Evolutionary conservation across 2,329 filamentous ascomycete species (phyloP).

Genomic region (Bimuria novae-zelandiae): DNA sequence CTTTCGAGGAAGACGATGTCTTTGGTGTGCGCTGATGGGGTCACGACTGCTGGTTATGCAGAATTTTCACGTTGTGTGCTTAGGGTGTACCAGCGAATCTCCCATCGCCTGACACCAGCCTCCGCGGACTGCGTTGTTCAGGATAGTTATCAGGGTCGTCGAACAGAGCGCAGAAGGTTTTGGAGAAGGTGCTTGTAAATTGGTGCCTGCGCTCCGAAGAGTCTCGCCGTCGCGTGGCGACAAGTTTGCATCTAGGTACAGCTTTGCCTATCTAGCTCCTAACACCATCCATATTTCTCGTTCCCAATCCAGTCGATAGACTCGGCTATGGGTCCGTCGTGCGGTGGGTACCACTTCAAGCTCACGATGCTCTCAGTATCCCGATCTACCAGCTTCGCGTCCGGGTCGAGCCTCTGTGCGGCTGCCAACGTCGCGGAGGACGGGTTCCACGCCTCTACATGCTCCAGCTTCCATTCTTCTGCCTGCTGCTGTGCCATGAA

Average conservation of each 20-base stretch:
- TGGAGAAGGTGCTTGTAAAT: too few species aligned
- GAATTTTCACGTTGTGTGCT: background rate
- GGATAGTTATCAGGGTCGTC: background rate
- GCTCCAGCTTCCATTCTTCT: slow-evolving; percentile 68
- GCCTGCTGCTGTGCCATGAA: slow-evolving; percentile 72
- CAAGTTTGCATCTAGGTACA: too few species aligned
- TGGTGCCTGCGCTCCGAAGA: too few species aligned
- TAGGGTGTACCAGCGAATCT: background rate
- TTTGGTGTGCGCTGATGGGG: background rate
- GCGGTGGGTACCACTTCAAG: slow-evolving; percentile 66
- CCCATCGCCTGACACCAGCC: background rate
- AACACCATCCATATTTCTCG: slow-evolving; percentile 82
- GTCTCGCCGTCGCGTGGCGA: too few species aligned
- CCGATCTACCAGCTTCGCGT: slow-evolving; percentile 58
- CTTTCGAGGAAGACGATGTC: slow-evolving; percentile 39
- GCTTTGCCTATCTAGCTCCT: too few species aligned
- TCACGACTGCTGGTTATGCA: background rate
- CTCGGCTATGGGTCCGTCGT: slow-evolving; percentile 50
- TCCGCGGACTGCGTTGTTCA: too few species aligned
- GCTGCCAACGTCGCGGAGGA: slow-evolving; percentile 54
- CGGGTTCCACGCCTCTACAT: slow-evolving; percentile 85
- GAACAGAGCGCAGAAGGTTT: too few species aligned
- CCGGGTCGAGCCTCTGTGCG: slow-evolving; percentile 52
- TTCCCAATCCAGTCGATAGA: slow-evolving; percentile 73
- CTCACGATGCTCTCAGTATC: slow-evolving; percentile 72